Conservation (phyloP, 768 basidiomycete species). For the Termitomyces sp. region DNA sequence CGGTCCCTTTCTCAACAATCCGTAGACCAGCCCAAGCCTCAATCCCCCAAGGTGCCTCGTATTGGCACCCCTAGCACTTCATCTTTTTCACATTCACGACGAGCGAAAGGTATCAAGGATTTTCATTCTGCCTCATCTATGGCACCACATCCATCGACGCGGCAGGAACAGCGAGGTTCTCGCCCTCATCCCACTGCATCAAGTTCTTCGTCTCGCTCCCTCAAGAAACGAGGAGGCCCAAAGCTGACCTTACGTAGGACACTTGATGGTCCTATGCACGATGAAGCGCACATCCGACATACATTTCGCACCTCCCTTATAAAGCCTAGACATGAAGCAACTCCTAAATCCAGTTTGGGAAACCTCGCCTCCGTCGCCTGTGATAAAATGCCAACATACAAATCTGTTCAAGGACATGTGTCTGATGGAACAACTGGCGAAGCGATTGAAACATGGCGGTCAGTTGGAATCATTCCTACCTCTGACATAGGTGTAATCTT, state of each 20-base stretch:
- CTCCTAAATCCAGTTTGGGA: conserved; percentile 36
- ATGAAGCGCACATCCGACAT: conserved; percentile 27
- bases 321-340: conserved; percentile 25
- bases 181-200: conserved; percentile 9
- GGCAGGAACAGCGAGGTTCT: conserved; percentile 5
- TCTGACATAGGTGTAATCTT: not conserved
- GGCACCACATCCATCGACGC: conserved; percentile 17
- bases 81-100: conserved; percentile 18
- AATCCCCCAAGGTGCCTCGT: conserved; percentile 24
- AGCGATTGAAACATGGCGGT: conserved; percentile 39
- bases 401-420: conserved; percentile 24
- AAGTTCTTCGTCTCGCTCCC: conserved; percentile 14
- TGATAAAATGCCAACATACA: conserved; percentile 27
- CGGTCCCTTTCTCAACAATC: conserved; percentile 42
- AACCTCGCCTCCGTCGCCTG: conserved; percentile 29
- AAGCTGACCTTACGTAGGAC: conserved; percentile 5
- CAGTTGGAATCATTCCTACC: conserved; percentile 7
- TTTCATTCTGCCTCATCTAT: conserved; percentile 21
- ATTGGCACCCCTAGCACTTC: conserved; percentile 18
- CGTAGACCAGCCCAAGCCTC: conserved; percentile 15
- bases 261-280: conserved; percentile 30
- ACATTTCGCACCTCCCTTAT: conserved; percentile 26
- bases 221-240: conserved; percentile 8
- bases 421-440: conserved; percentile 16
- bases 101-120: conserved; percentile 5